Percentiles rank a stretch among this genome's conserved stretches.
Evolutionary conservation across 352 stramenopile species (phyloP).

Genomic region (Plasmopara muralis): DNA sequence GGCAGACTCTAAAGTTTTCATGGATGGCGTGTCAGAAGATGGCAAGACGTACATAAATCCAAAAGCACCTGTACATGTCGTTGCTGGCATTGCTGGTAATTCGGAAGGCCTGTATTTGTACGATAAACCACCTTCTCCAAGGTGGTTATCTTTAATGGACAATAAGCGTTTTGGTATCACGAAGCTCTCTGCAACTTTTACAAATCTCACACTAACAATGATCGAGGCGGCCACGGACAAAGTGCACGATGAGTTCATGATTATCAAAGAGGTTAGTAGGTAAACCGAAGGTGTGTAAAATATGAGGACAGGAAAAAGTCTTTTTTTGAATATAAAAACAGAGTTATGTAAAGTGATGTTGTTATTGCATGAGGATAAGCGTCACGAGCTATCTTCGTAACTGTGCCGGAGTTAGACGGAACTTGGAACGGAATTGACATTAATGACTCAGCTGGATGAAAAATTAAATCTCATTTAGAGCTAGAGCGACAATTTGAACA

Average conservation of each 20-base stretch:
- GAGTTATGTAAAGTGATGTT: no score
- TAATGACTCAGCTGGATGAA: no score
- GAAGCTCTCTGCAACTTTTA: conserved; percentile 23
- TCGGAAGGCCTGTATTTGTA: conserved; percentile 25
- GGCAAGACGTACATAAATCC: conserved; percentile 29
- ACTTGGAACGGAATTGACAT: no score
- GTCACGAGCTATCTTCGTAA: no score
- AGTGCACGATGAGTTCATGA: conserved; percentile 35
- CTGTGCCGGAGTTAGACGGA: no score
- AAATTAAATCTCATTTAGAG: no score
- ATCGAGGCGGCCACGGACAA: conserved; percentile 19
- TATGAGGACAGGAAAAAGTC: no score
- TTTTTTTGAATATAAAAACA: no score
- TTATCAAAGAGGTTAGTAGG: conserved; percentile 19
- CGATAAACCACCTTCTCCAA: no score
- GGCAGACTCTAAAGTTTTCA: conserved; percentile 20
- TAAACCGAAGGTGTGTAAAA: no score
- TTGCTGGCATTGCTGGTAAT: conserved; percentile 33
- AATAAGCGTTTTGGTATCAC: conserved; percentile 37
- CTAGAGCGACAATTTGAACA: no score
- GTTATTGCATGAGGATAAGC: no score
- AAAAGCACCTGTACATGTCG: conserved; percentile 44
- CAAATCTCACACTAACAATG: conserved; percentile 29
- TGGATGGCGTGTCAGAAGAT: conserved; percentile 37
- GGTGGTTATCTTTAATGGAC: conserved; percentile 8